Conservation (phyloP, 2,329 filamentous ascomycete genomes). For the Paecilomyces niveus region DNA sequence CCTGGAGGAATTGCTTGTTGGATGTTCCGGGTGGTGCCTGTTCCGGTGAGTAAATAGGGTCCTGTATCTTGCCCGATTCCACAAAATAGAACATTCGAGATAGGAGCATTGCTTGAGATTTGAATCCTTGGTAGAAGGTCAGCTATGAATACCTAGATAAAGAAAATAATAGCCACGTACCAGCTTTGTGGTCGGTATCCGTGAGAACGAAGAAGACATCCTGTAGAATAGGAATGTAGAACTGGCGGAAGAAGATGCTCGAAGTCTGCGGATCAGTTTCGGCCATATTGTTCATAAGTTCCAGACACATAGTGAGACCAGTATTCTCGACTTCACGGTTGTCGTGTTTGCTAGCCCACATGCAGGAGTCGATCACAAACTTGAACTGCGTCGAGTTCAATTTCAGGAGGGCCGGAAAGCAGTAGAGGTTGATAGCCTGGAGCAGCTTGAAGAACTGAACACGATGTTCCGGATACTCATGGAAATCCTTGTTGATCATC, state of each 20-base stretch:
- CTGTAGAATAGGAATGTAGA: conserved; percentile 91
- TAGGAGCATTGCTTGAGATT: conserved; percentile 89
- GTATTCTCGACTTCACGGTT: conserved; percentile 96
- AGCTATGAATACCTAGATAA: background rate
- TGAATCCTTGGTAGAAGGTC: conserved; percentile 57
- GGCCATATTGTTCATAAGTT: conserved; percentile 95
- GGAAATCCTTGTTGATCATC: conserved; percentile 99
- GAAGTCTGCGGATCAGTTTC: conserved; percentile 81
- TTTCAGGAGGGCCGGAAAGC: conserved; percentile 90
- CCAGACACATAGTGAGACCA: conserved; percentile 94
- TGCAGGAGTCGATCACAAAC: conserved; percentile 97
- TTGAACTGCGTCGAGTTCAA: conserved; percentile 97
- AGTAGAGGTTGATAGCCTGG: conserved; percentile 91
- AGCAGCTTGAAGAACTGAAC: conserved; percentile 99
- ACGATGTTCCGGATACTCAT: conserved; percentile 94
- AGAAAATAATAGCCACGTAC: conserved; percentile 21
- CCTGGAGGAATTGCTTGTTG: conserved; percentile 84
- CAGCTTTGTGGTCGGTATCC: conserved; percentile 96
- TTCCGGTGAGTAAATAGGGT: conserved; percentile 79
- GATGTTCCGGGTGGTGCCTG: conserved; percentile 75
- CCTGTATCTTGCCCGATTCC: conserved; percentile 81
- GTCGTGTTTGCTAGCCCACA: conserved; percentile 99
- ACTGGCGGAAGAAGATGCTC: conserved; percentile 95
- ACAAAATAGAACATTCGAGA: conserved; percentile 96
- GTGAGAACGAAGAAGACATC: conserved; percentile 98